Evolutionary conservation across 371 early-diverging fungal species (phyloP).

Genomic region (Mortierella sp.): DNA sequence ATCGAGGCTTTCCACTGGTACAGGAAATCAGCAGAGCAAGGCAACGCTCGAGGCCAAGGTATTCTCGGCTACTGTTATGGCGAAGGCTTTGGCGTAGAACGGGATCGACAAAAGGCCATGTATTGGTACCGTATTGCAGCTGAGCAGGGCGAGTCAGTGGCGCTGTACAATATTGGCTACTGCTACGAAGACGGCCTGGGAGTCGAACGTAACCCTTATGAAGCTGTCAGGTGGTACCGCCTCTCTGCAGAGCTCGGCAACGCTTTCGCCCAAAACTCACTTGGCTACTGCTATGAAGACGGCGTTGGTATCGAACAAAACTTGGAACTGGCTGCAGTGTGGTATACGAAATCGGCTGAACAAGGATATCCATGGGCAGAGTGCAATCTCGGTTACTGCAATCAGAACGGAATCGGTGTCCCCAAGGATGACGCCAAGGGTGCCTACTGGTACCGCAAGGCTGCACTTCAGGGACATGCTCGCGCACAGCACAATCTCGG

Average conservation of each 20-base stretch:
- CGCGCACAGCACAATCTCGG: conserved; percentile 85
- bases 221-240: conserved; percentile 78
- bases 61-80: conserved; percentile 87
- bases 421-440: conserved; percentile 66
- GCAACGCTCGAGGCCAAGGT: conserved; percentile 75
- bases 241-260: conserved; percentile 79
- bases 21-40: conserved; percentile 61
- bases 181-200: conserved; percentile 87
- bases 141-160: conserved; percentile 70
- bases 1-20: conserved; percentile 71
- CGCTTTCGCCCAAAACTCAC: conserved; percentile 83
- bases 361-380: conserved; percentile 83
- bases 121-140: conserved; percentile 77
- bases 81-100: conserved; percentile 80
- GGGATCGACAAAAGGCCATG: conserved; percentile 72
- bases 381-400: conserved; percentile 82
- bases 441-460: conserved; percentile 79
- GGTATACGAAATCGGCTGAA: conserved; percentile 79
- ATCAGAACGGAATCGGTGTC: conserved; percentile 81
- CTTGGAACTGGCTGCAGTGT: conserved; percentile 69
- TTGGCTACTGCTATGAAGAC: conserved; percentile 85
- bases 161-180: conserved; percentile 86
- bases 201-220: conserved; percentile 64
- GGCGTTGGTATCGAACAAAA: conserved; percentile 79
- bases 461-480: conserved; percentile 80